Evolutionary conservation across 2,329 filamentous ascomycete genomes (phyloP).

Genomic region (Coniochaeta sp.): DNA sequence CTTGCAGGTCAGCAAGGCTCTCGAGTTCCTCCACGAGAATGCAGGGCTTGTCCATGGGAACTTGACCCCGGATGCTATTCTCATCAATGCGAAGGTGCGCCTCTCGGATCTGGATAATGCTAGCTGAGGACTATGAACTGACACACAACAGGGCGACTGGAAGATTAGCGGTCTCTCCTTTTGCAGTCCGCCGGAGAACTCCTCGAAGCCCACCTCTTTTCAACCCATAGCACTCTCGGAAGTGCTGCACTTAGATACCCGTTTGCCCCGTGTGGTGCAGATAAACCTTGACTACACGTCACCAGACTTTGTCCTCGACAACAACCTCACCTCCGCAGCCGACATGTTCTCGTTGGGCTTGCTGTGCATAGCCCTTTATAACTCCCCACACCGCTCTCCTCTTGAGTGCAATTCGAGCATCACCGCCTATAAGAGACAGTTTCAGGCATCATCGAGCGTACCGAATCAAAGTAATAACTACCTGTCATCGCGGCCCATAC

Average conservation of each 20-base stretch:
- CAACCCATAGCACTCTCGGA: conserved; percentile 77
- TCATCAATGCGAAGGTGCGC: conserved; percentile 83
- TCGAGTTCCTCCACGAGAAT: conserved; percentile 94
- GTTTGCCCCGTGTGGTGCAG: conserved; percentile 76
- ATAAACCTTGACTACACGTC: conserved; percentile 90
- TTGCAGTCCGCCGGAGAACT: conserved; percentile 71
- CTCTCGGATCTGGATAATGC: neutral
- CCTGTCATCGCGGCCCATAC: conserved; percentile 70
- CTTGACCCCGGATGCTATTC: conserved; percentile 84
- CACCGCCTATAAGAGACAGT: conserved; percentile 78
- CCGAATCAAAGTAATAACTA: conserved; percentile 81
- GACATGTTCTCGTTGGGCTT: conserved; percentile 94
- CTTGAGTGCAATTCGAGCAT: conserved; percentile 74
- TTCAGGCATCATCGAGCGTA: conserved; percentile 69
- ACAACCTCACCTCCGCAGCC: conserved; percentile 72
- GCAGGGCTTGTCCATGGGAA: conserved; percentile 92
- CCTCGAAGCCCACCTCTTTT: conserved; percentile 67
- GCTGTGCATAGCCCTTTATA: conserved; percentile 83
- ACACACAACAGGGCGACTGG: conserved; percentile 71
- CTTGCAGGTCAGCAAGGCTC: conserved; percentile 83
- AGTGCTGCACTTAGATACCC: conserved; percentile 75
- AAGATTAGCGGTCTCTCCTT: conserved; percentile 95
- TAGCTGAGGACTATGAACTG: conserved; percentile 13
- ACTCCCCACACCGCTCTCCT: conserved; percentile 86
- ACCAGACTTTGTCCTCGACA: conserved; percentile 90